Evolutionary conservation across 331 rosid genomes (phyloP).

Genomic region (Quercus lobata): DNA sequence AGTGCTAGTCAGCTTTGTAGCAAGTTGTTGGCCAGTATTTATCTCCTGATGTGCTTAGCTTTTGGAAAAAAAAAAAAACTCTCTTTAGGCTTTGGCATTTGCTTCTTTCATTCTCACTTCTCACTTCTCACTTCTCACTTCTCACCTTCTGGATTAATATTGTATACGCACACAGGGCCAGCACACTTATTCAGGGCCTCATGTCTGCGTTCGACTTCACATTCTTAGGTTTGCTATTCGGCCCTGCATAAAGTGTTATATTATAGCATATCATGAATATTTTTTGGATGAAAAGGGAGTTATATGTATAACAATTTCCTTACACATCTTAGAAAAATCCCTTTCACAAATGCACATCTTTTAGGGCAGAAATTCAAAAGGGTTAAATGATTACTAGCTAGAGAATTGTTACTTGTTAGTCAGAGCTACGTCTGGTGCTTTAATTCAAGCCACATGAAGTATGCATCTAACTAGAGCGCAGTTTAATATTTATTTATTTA

Average conservation of each 20-base stretch:
- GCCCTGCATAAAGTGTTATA: too few relatives aligned
- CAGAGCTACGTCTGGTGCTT: neutral
- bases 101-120: neutral
- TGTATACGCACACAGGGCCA: too few relatives aligned
- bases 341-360: neutral
- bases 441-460: neutral
- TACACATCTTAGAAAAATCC: neutral
- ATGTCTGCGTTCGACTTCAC: too few relatives aligned
- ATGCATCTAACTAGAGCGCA: neutral
- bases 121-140: too few relatives aligned
- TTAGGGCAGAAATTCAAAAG: neutral
- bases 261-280: too few relatives aligned
- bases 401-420: neutral
- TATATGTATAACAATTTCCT: too few relatives aligned
- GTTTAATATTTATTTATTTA: neutral
- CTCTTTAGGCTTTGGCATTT: neutral
- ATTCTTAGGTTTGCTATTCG: too few relatives aligned
- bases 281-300: too few relatives aligned
- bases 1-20: neutral
- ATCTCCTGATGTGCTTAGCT: neutral
- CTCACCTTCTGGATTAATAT: too few relatives aligned
- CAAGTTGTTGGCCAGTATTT: neutral
- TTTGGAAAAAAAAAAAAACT: neutral
- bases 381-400: neutral
- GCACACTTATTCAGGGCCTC: too few relatives aligned